Evolutionary conservation across 176 grass and related monocot species (phyloP), one percentile per base, ranked within the genome.

Genomic region (Carex cristatella): DNA sequence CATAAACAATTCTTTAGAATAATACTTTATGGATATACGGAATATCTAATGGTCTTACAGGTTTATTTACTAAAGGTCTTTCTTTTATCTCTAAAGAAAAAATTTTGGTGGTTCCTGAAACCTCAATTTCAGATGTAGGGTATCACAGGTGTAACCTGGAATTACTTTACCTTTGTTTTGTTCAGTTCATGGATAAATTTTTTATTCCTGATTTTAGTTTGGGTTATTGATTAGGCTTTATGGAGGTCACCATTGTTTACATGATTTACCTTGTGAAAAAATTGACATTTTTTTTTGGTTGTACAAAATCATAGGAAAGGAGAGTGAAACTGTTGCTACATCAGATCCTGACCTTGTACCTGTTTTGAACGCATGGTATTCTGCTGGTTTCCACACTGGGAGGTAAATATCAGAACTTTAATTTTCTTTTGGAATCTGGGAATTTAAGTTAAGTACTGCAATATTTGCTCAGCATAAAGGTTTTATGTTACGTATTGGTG

Each of bases 301-400:
- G 72, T 15, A 7, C 10, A 54, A 84, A 81, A 85, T 79, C 71
- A 71, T 81, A 85, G 91, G 86, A 65, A 89, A 88, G 42, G 85
- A 88, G 55, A 81, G 35, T 69, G 67, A 61, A 32, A 68, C 54
- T 62, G 55, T 79, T 80, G 83, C 81, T 63, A 77, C 23, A 56
- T 80, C 46, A 60, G 86, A 91, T 82, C 84, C 80, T 49, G 92
- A 91, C 89, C 92, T 94, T 68, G 70, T 88, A 68, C 83, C 66
- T 79, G 87, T 97, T 81, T 85, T 97, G 54, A 92, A 87, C 86
- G 87, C 94, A 73, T 94, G 94, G 92, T 97, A 90, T 90, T 88
- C 88, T 48, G 92, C 94, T 84, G 94, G 94, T 16, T 97, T 97
- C 83, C 83, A 92, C 71, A 94, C 94, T 81, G 84, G 90, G 86